Evolutionary conservation across 2,329 filamentous ascomycete genomes (phyloP).

Genomic region (Colletotrichum tofieldiae): DNA sequence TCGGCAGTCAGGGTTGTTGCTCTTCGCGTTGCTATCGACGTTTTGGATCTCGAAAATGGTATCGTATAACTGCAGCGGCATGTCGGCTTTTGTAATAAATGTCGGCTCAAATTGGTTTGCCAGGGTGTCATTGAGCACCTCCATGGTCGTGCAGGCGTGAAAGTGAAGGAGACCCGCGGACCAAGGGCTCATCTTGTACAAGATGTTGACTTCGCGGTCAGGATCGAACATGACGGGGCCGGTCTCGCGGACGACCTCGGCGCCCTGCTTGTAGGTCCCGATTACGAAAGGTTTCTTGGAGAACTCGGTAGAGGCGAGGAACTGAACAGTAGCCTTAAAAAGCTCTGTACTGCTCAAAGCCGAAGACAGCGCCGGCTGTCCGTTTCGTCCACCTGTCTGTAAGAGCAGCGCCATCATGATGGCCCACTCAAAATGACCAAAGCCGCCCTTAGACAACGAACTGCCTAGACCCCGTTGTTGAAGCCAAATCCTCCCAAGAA

Average conservation of each 20-base stretch:
- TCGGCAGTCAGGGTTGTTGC: constrained; percentile 56
- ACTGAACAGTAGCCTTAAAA: constrained; percentile 95
- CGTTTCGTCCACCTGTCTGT: constrained; percentile 81
- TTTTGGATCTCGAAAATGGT: constrained; percentile 57
- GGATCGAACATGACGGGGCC: constrained; percentile 86
- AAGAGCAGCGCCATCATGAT: constrained; percentile 85
- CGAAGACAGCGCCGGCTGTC: constrained; percentile 79
- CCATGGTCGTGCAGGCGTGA: constrained; percentile 82
- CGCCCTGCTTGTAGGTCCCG: constrained; percentile 60
- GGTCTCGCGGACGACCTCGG: constrained; percentile 59
- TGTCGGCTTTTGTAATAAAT: constrained; percentile 79
- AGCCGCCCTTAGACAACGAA: constrained; percentile 81
- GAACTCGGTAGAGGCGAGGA: constrained; percentile 82
- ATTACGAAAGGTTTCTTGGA: constrained; percentile 75
- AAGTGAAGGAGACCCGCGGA: constrained; percentile 82
- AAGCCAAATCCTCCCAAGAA: constrained; percentile 91
- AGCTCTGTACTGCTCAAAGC: constrained; percentile 93
- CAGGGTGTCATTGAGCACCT: constrained; percentile 80
- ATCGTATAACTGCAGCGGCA: constrained; percentile 71
- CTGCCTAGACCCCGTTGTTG: constrained; percentile 87
- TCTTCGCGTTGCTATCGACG: constrained; percentile 48
- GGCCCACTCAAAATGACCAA: constrained; percentile 94
- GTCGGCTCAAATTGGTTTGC: constrained; percentile 87
- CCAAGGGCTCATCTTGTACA: constrained; percentile 93
- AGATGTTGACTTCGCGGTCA: constrained; percentile 80